phyloP scores from a whole-genome alignment of 1,284 basidiomycete species.

The Schizopora paradoxa region DNA sequence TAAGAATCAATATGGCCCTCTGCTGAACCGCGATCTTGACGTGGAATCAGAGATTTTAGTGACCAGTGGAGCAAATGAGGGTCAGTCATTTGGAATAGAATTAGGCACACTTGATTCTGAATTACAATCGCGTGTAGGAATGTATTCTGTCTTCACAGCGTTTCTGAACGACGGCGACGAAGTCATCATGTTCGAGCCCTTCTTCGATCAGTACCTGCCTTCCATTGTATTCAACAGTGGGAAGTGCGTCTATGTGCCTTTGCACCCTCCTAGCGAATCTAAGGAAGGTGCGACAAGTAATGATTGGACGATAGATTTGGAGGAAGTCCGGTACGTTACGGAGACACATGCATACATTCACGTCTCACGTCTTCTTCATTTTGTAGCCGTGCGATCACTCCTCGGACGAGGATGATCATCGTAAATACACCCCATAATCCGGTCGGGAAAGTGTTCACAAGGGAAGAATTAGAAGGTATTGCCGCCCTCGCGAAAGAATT shows the following conservation, averaged over 20 bases:
- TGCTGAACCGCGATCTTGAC: slow-evolving; percentile 71
- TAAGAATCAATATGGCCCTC: slow-evolving; percentile 69
- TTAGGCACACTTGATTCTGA: slow-evolving; percentile 1
- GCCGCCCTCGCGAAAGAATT: slow-evolving; percentile 87
- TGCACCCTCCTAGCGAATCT: slow-evolving; percentile 71
- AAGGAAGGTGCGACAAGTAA: slow-evolving; percentile 55
- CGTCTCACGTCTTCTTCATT: slow-evolving; percentile 1
- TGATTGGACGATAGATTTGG: slow-evolving; percentile 85
- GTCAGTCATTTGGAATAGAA: slow-evolving; percentile 34
- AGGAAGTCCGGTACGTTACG: slow-evolving; percentile 67
- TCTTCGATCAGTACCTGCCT: slow-evolving; percentile 95
- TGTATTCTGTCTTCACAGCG: slow-evolving; percentile 86
- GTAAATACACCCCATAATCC: slow-evolving; percentile 97
- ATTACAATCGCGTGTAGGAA: slow-evolving; percentile 44
- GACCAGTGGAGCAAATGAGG: slow-evolving; percentile 95
- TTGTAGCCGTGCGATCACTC: slow-evolving; percentile 69
- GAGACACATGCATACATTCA: not conserved
- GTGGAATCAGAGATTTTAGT: slow-evolving; percentile 88
- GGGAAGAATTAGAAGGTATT: slow-evolving; percentile 77
- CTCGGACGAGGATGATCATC: slow-evolving; percentile 88
- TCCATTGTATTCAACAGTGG: slow-evolving; percentile 92
- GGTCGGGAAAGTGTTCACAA: slow-evolving; percentile 91
- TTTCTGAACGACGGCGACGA: slow-evolving; percentile 90
- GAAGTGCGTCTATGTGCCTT: slow-evolving; percentile 89
- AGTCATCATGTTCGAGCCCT: slow-evolving; percentile 97